Evolutionary conservation across 169 alveolate genomes (phyloP), one percentile per base, ranked within the genome.

Genomic region (Plasmodium gaboni): DNA sequence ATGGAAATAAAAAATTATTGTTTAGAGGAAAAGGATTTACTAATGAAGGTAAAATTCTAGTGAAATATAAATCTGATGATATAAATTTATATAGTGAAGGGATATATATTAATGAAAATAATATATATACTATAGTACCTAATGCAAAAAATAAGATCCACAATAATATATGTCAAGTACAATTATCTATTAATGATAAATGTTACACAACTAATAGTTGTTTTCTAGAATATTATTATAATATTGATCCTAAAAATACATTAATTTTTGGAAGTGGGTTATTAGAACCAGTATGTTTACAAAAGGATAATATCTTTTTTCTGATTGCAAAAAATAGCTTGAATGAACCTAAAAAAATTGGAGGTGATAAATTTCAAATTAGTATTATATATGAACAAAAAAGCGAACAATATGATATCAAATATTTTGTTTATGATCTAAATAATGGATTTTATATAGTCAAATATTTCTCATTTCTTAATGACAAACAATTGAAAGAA

Each of bases 121-220:
- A 78, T 65, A 78, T 78, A 26, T 78, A 78, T 59, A 78, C 89
- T 24, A 50, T 78, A 48, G 74, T 32, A 19, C 89, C 89, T 50
- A 78, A 59, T 78, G 89, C 80, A 12, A 64, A 78, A 50, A 59
- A 78, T 57, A 78, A 64, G 51, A 78, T 78, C 26, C 64, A 24
- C 17, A 78, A 78, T 55, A 78, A 78, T 22, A 78, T 78, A n/a
- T 78, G 74, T 48, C 48, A 78, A 42, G 89, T 78, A 0, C 89
- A 78, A 67, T 15, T 78, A 10, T 78, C 89, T 69, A 78, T 78
- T 4, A 78, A 78, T 38, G 89, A 78, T 69, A 78, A 78, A 78
- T 78, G 89, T 28, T 78, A 78, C 42, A 78, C 89, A 38, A 78
- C 89, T 28, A 78, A 78, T 50, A 78, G 67, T 53, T 78, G 89